Base-by-base conservation (phyloP, 2,329 filamentous ascomycete genomes). In the Davidsoniella australis region DNA sequence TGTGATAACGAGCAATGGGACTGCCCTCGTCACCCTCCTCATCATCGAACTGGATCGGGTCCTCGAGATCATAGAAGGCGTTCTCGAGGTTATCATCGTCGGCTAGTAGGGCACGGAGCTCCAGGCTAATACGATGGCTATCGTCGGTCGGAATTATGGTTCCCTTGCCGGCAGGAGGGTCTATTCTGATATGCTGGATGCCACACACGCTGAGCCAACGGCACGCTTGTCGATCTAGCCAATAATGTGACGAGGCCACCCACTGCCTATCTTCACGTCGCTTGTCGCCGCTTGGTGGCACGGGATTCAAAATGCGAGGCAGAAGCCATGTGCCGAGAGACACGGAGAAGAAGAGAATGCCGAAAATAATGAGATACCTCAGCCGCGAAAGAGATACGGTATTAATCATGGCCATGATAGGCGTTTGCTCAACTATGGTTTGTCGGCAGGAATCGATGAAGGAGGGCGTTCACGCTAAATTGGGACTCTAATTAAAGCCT, bases 201-300 rank as follows among this genome's bases (percentile, higher is more conserved):
- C 85, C 86, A 60, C 87, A 94, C 24, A 93, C 62, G 33, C 82
- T 73, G 40, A 94, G 65, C 81, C 82, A 93, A 42, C 77, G 75
- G 61, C 87, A 94, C 6, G 77, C 68, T 59, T 85, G 85, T 29
- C 82, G 73, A 62, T 88, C 83, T 53, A 80, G 62, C 73, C 81
- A 88, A 58, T 79, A 80, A 37, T 76, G 76, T 12, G 82, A 85
- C 16, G 74, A 80, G 42, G 75, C 69, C 44, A 88, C 75, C 83
- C 83, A 89, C 55, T 64, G 66, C 51, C 66, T 65, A 60, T 85
- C 80, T 56, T 79, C 76, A 47, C 68, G 65, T 45, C 72, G 70
- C 62, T 80, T 78, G 46, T 76, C 75, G 36, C 70, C 70, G 52
- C 72, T 68, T 51, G 74, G 76, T n/a, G 68, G 70, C n/a, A 73